Base-by-base conservation (phyloP, 2,329 filamentous ascomycete species). In the Cladobotryum mycophilum region DNA sequence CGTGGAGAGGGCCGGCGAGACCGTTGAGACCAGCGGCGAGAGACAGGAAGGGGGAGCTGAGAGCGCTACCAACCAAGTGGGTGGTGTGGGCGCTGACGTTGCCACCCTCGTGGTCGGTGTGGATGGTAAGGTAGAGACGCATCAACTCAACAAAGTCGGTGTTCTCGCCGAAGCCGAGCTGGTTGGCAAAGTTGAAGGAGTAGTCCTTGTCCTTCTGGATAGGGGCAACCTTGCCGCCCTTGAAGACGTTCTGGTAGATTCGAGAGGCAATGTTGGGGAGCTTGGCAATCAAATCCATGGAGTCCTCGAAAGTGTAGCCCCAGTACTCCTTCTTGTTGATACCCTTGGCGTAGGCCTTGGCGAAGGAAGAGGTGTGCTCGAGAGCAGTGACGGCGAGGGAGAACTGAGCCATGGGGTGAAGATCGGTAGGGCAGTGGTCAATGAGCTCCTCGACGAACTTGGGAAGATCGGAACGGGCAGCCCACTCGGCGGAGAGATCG, bases 161-260 rank as follows among this genome's bases (percentile, higher is more conserved):
- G 84, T 99, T 97, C 67, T 86, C 84, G 64, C 88, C 88, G 72
- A 93, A 99, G 67, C 93, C 93, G 64, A 99, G 89, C 84, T 96
- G 90, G 85, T 97, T 97, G 76, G 93, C 91, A 72, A 99, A 88
- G 87, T 99, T 99, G 88, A 86, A 99, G 65, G 86, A 82, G 80
- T 96, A 99, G 72, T 99, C 93, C 88, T 97, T 93, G 79, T 97
- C 92, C 82, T 96, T 95, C 81, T 97, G 86, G 71, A 96, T 83
- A 50, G 90, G 72, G 55, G 89, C 88, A 61, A 99, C 92, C 86
- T 97, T 97, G 78, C 93, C 93, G 69, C 95, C 93, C 85, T 97
- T 96, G 89, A 95, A 99, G 72, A 97, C 86, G 74, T 99, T 99
- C 80, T 95, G 93, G 86, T 99, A 99, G 82, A 99, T 99, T 78